Base-by-base conservation (phyloP, 2,329 filamentous ascomycete species). In the Neoarthrinium moseri region DNA sequence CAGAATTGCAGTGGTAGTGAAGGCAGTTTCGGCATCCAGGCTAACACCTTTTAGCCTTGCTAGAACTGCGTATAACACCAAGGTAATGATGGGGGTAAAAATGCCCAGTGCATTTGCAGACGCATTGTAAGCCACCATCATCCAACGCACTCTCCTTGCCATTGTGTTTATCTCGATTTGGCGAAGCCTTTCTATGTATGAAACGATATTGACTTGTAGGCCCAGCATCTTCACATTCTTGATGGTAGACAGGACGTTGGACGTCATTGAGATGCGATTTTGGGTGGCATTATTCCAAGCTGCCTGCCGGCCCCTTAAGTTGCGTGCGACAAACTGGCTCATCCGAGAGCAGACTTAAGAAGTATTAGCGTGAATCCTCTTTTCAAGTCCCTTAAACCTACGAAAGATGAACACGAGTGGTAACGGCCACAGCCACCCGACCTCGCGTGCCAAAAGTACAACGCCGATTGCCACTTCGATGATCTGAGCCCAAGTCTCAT, bases 341-440 rank as follows among this genome's bases (percentile, higher is more conserved):
- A 67, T 56, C 5, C 59, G 60, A 13, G 68, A 69, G 49, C 63
- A 70, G 10, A 67, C 66, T 68, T 6, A 7, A 3, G 3, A 15
- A 39, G 13, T 4, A n/a, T 45, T 23, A 45, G 18, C 13, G 12
- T 12, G 17, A n/a, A n/a, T 17, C 6, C 20, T 12, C 12, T 18
- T 10, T 8, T 5, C 12, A 23, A n/a, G n/a, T n/a, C n/a, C n/a
- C n/a, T n/a, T n/a, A n/a, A 12, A 55, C 68, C 57, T 50, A 73
- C 71, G 51, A 24, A 68, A 62, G 2, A 73, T 71, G n/a, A 73
- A 50, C 4, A 66, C 46, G 2, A 72, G 49, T 0, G 70, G 71
- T 10, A 73, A 50, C 1, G 64, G 64, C 52, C 62, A 72, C 4
- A 74, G 46, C 69, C 70, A 73, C 10, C 70, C 67, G 4, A 75